A percentile compares a stretch with the other conserved stretches of the same genome.
Evolutionary conservation across 2,329 filamentous ascomycete genomes (phyloP).

Genomic region (Salinomyces thailandicus): DNA sequence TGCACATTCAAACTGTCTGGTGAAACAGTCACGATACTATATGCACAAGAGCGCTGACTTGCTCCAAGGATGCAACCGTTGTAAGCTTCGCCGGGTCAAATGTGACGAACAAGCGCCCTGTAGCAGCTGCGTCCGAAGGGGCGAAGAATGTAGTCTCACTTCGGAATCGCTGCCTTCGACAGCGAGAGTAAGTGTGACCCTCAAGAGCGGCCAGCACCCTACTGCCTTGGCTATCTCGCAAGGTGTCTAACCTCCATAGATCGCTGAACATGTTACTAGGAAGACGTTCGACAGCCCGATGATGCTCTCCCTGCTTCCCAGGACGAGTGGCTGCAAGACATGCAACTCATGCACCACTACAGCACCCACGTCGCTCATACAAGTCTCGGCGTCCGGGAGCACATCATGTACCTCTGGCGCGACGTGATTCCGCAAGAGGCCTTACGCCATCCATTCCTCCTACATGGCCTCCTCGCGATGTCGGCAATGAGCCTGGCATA

Average conservation of each 20-base stretch:
- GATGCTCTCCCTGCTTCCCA: background rate
- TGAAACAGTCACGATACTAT: conserved; percentile 4
- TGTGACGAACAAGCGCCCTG: conserved; percentile 19
- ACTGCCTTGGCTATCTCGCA: no score
- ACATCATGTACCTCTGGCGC: conserved; percentile 12
- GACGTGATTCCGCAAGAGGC: conserved; percentile 15
- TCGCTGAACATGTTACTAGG: no score
- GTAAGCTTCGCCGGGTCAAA: conserved; percentile 22
- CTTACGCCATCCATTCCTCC: conserved; percentile 14
- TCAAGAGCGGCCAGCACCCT: background rate
- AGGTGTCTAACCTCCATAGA: background rate
- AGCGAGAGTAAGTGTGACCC: conserved; percentile 1
- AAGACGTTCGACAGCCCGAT: background rate
- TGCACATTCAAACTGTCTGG: background rate
- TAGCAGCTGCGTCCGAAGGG: conserved; percentile 14
- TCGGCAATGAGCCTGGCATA: conserved; percentile 16
- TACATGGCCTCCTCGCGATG: conserved; percentile 19
- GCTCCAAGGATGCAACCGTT: conserved; percentile 15
- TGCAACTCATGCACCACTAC: conserved; percentile 22
- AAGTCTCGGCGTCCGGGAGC: conserved; percentile 6
- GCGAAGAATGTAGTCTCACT: conserved; percentile 13
- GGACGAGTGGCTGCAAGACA: conserved; percentile 18
- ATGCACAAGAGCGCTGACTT: conserved; percentile 9
- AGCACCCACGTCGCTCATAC: background rate
- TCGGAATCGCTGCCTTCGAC: background rate